Percentiles rank a stretch among this genome's conserved stretches.
phyloP scores from a whole-genome alignment of 2,329 filamentous ascomycete genomes.

The Huntiella decipiens region DNA sequence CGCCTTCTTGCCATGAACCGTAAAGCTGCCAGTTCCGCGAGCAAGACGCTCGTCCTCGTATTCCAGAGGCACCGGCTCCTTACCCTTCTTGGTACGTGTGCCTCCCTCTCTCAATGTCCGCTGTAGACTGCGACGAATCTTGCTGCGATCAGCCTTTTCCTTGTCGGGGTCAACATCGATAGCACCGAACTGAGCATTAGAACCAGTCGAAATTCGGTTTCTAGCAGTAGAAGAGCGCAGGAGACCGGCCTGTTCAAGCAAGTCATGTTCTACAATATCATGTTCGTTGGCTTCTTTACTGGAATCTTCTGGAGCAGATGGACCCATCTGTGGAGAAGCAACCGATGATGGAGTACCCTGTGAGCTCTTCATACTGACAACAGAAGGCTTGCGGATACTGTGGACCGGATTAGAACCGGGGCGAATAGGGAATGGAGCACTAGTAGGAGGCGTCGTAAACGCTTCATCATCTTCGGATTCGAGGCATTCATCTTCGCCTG shows the following conservation, averaged over 20 bases:
- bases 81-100: conserved; percentile 54
- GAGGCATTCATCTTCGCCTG: neutral
- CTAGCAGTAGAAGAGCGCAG: conserved; percentile 18
- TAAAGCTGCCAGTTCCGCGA: conserved; percentile 73
- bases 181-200: conserved; percentile 7
- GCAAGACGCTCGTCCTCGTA: conserved; percentile 48
- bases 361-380: conserved; percentile 18
- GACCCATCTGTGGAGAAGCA: neutral
- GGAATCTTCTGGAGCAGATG: conserved; percentile 22
- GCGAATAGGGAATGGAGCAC: conserved; percentile 14
- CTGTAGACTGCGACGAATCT: conserved; percentile 70
- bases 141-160: conserved; percentile 40
- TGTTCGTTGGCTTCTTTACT: conserved; percentile 23
- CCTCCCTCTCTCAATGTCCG: conserved; percentile 71
- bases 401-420: conserved; percentile 1
- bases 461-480: conserved; percentile 7
- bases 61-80: conserved; percentile 29
- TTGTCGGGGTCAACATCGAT: conserved; percentile 13
- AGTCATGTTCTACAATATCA: conserved; percentile 48
- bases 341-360: conserved; percentile 2
- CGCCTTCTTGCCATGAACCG: conserved; percentile 93
- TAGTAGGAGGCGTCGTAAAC: conserved; percentile 24
- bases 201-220: conserved; percentile 6
- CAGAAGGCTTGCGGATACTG: conserved; percentile 4
- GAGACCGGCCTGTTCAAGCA: conserved; percentile 49